Conservation (phyloP, 768 basidiomycete species). For the Sporobolomyces pararoseus region DNA sequence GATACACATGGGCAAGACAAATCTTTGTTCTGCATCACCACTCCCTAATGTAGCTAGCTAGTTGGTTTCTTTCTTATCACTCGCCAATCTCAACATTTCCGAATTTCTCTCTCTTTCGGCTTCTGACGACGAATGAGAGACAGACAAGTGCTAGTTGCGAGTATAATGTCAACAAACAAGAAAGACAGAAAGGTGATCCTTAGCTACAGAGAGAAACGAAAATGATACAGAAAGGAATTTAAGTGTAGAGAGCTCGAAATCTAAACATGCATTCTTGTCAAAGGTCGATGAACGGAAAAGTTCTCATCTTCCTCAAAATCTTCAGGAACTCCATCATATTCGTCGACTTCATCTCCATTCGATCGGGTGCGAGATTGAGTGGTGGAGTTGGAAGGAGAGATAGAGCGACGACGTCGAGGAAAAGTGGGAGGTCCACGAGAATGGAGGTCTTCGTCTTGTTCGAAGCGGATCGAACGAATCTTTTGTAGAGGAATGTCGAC, state of each 20-base stretch:
- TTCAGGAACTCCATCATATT: background rate
- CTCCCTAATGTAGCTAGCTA: too few species aligned
- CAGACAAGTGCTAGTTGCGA: too few species aligned
- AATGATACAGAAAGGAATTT: background rate
- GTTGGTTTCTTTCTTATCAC: too few species aligned
- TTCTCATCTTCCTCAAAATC: background rate
- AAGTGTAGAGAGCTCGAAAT: background rate
- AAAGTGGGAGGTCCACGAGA: background rate
- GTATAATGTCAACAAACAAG: background rate
- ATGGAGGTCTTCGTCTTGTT: background rate
- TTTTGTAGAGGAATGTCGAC: slow-evolving; percentile 6
- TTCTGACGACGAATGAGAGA: too few species aligned
- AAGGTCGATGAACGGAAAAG: background rate
- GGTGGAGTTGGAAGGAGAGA: background rate
- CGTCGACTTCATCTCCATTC: background rate
- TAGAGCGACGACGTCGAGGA: background rate
- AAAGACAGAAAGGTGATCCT: background rate
- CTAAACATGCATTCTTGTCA: background rate
- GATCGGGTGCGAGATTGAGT: too few species aligned
- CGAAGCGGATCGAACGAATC: slow-evolving; percentile 18
- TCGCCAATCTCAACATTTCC: too few species aligned
- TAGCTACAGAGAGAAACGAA: background rate
- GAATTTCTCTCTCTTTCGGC: too few species aligned
- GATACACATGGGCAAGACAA: too few species aligned
- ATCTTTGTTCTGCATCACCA: too few species aligned